Base-by-base conservation (phyloP, 225 moss, liverwort and hornwort species). In the Physcomitrium patens region DNA sequence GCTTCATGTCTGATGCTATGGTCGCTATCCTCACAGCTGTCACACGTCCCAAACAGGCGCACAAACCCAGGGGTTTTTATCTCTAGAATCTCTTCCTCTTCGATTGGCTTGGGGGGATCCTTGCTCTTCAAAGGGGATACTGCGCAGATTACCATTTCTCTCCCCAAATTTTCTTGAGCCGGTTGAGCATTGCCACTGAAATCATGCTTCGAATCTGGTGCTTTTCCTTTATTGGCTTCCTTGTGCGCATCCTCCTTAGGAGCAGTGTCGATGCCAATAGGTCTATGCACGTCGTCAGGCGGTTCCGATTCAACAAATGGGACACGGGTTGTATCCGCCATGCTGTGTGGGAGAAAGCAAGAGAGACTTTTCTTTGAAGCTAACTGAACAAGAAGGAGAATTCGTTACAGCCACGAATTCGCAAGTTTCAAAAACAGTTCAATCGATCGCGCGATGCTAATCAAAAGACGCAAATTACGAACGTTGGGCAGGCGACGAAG, bases 1-100 rank as follows among this genome's bases (percentile, higher is more conserved):
- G 42, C 27, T 28, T 69, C 31, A 0, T 70, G 70, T 71, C 55
- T 48, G 61, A 16, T 14, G 1, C 79, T 77, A 9, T 70, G 56
- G 20, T 86, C 80, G 46, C 71, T 80, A 3, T 80, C 79, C 47
- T 64, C 75, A 68, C 83, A 83, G 26, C 49, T 10, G 62, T 82
- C 79, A 60, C 80, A 77, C 14, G 16, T 8, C 37, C 85, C 85
- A 61, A 85, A 85, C 75, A 85, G 0, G 24, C 85, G 85, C 1
- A 85, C 47, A 43, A 81, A 85, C 16, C 81, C 85, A 1, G 85
- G 85, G 37, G 85, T 85, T 71, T 76, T 85, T 6, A 85, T 75
- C 63, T 85, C 78, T 22, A 63, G 68, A 72, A 85, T 54, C 75
- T 85, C 85, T 71, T 78, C 84, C 68, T 75, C 72, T 63, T 71